Evolutionary conservation across 2,329 filamentous ascomycete species (phyloP).

Genomic region (Botrytis porri): DNA sequence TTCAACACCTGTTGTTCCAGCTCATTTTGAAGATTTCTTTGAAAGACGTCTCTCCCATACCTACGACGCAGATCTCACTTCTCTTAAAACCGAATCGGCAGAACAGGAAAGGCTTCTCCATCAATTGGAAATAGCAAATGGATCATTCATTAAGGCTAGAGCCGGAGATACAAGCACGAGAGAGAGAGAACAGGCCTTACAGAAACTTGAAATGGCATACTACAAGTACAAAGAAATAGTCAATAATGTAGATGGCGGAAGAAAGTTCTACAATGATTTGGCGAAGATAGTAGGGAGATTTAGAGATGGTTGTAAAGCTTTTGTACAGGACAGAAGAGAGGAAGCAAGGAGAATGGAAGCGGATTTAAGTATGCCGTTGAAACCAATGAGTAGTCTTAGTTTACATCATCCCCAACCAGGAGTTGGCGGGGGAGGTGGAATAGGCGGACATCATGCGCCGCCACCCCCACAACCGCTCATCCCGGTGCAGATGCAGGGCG

Average conservation of each 20-base stretch:
- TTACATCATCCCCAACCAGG: conserved; percentile 32
- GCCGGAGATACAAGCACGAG: conserved; percentile 56
- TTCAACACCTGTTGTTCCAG: conserved; percentile 77
- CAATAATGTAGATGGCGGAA: conserved; percentile 82
- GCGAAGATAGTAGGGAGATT: conserved; percentile 83
- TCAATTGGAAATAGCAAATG: conserved; percentile 72
- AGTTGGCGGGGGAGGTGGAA: conserved; percentile 3
- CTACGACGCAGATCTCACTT: conserved; percentile 76
- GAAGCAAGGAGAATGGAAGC: conserved; percentile 76
- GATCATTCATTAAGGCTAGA: conserved; percentile 71
- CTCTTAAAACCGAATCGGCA: conserved; percentile 65
- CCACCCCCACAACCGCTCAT: conserved; percentile 36
- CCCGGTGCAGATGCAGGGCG: conserved; percentile 20
- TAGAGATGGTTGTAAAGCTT: conserved; percentile 73
- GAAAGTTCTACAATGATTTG: conserved; percentile 97
- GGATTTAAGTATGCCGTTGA: conserved; percentile 23
- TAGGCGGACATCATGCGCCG: conserved; percentile 23
- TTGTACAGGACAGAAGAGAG: conserved; percentile 74
- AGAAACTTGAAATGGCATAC: conserved; percentile 86
- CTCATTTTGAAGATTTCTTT: conserved; percentile 90
- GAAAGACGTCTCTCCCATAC: conserved; percentile 69
- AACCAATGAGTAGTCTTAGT: conserved; percentile 8
- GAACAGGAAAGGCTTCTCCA: conserved; percentile 73
- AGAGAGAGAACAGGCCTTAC: conserved; percentile 82
- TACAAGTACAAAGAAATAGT: conserved; percentile 96